phyloP scores from a whole-genome alignment of 2,329 filamentous ascomycete species.

The Tolypocladium endophyticum region DNA sequence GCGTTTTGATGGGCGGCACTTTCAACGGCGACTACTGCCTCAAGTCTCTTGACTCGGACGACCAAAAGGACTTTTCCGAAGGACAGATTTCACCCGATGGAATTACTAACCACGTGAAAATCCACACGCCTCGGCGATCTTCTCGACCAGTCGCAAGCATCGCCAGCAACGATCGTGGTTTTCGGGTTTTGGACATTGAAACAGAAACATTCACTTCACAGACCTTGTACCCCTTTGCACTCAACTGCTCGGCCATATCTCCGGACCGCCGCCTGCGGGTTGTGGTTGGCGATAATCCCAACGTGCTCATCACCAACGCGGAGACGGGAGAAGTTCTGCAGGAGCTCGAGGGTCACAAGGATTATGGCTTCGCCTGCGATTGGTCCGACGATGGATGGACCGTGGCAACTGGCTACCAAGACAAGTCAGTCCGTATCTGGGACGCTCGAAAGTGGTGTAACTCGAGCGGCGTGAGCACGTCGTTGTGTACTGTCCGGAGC shows the following conservation, averaged over 20 bases:
- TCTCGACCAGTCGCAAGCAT: conserved; percentile 45
- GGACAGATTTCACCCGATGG: conserved; percentile 40
- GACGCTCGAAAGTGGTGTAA: conserved; percentile 61
- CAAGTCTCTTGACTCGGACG: conserved; percentile 31
- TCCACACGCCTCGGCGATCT: conserved; percentile 43
- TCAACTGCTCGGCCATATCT: conserved; percentile 66
- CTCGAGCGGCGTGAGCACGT: conserved; percentile 33
- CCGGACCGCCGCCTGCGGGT: conserved; percentile 61
- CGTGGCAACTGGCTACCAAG: conserved; percentile 68
- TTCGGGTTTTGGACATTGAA: conserved; percentile 47
- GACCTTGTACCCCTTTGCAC: conserved; percentile 43
- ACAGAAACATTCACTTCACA: conserved; percentile 48
- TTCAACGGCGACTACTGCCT: conserved; percentile 47
- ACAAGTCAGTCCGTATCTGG: conserved; percentile 63
- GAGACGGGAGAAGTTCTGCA: conserved; percentile 51
- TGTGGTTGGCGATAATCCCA: conserved; percentile 58
- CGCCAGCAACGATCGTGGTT: conserved; percentile 49
- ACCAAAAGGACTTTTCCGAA: conserved; percentile 22
- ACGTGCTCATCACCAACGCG: conserved; percentile 58
- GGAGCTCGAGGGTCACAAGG: conserved; percentile 51
- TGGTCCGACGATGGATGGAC: conserved; percentile 72
- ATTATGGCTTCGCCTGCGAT: conserved; percentile 67
- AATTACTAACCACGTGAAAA: conserved; percentile 56
- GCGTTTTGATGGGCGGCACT: conserved; percentile 47
- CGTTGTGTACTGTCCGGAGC: conserved; percentile 46